Evolutionary conservation across 306 rosid species (phyloP).

Genomic region (Ziziphus jujuba): DNA sequence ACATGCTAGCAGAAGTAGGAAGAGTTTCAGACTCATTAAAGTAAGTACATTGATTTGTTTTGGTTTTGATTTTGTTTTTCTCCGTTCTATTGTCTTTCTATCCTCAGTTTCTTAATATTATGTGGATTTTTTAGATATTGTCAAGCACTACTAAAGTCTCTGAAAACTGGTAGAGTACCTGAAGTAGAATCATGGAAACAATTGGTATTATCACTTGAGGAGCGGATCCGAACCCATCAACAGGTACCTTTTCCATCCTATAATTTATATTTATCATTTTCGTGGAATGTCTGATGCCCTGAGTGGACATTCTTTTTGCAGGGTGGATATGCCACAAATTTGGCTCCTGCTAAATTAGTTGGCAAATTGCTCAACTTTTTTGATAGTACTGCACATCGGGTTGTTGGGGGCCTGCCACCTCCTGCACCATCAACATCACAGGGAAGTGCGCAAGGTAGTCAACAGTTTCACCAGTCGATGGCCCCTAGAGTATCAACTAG

Average conservation of each 20-base stretch:
- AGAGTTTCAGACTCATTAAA: conserved; percentile 84
- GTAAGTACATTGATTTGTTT: conserved; percentile 49
- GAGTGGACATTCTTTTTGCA: conserved; percentile 34
- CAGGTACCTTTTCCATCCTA: conserved; percentile 50
- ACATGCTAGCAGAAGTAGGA: conserved; percentile 96
- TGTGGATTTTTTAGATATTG: conserved; percentile 60
- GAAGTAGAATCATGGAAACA: conserved; percentile 91
- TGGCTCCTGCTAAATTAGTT: conserved; percentile 73
- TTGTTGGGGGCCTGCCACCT: conserved; percentile 90
- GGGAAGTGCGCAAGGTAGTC: conserved; percentile 50
- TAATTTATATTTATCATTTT: conserved; percentile 11
- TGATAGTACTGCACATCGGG: conserved; percentile 91
- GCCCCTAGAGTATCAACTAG: conserved; percentile 63
- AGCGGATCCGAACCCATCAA: conserved; percentile 83
- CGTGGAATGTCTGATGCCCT: conserved; percentile 9
- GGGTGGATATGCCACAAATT: conserved; percentile 86
- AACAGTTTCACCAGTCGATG: conserved; percentile 47
- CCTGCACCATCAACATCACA: conserved; percentile 67
- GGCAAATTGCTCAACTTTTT: conserved; percentile 82
- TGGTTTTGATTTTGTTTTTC: conserved; percentile 10
- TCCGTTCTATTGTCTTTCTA: neutral
- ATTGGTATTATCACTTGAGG: conserved; percentile 76
- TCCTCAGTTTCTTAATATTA: conserved; percentile 7
- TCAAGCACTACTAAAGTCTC: conserved; percentile 74
- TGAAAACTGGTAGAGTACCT: conserved; percentile 83